These are phyloP conservation scores for Miscanthus lutarioriparius DNA, from an alignment of 176 grass and related monocot genomes.

Conservation along the genomic window DNA sequence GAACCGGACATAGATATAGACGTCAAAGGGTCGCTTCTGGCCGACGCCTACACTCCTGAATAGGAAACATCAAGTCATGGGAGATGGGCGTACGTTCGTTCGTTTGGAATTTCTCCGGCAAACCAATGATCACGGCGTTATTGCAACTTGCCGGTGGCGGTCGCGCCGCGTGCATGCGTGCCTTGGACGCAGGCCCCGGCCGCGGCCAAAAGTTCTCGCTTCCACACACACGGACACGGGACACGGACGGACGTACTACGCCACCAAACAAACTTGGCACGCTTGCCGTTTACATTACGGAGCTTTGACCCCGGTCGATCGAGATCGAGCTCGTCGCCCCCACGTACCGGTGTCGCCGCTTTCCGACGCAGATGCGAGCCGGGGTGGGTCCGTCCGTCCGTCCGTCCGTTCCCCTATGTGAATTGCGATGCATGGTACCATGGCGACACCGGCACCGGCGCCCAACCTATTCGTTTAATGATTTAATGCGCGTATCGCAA, in stretches of 20 bases:
- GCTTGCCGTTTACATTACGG: not conserved
- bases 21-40: constrained; percentile 25
- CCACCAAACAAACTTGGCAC: not conserved
- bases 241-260: not conserved
- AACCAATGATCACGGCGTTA: constrained; percentile 32
- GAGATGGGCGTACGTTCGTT: not conserved
- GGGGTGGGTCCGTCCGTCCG: no score
- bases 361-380: not conserved
- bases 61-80: constrained; percentile 28
- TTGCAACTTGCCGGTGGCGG: not conserved
- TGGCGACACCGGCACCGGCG: not conserved
- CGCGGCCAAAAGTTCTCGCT: not conserved
- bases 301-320: not conserved
- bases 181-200: not conserved
- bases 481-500: no score
- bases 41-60: constrained; percentile 2
- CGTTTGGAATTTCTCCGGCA: constrained; percentile 21
- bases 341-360: not conserved
- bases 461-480: no score
- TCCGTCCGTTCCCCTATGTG: no score
- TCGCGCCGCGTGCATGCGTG: no score
- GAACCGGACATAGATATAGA: no score
- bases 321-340: not conserved
- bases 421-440: no score
- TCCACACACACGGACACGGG: not conserved